Conservation (phyloP, 1,284 basidiomycete species). For the Microbotryum scabiosae region DNA sequence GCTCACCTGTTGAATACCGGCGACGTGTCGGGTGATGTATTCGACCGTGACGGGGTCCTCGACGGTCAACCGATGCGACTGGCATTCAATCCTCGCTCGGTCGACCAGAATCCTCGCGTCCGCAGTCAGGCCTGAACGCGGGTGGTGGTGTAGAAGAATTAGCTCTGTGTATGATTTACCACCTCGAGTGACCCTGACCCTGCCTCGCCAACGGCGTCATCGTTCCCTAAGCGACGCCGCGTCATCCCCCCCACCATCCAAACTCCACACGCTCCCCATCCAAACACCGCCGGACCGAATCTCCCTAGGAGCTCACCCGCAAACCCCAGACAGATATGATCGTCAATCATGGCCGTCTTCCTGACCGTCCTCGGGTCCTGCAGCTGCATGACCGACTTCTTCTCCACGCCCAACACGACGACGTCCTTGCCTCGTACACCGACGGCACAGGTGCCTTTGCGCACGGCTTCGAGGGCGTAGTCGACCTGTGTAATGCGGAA, state of each 20-base stretch:
- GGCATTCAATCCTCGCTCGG: constrained; percentile 95
- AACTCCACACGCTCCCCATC: no score
- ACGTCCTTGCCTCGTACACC: constrained; percentile 91
- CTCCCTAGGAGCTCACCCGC: no score
- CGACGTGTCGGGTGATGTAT: constrained; percentile 96
- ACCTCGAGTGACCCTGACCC: background rate
- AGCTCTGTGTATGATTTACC: constrained; percentile 10
- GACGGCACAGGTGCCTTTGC: constrained; percentile 95
- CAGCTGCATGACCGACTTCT: constrained; percentile 87
- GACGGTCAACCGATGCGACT: constrained; percentile 92
- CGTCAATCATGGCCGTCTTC: constrained; percentile 97
- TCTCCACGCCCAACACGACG: constrained; percentile 96
- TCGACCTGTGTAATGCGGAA: constrained; percentile 81
- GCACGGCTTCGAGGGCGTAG: constrained; percentile 93
- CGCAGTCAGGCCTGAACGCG: constrained; percentile 72
- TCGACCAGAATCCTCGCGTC: constrained; percentile 97
- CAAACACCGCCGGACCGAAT: no score
- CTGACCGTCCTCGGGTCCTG: constrained; percentile 96
- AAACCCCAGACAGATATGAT: constrained; percentile 95
- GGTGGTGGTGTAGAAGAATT: constrained; percentile 2
- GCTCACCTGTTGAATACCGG: constrained; percentile 92
- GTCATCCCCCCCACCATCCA: no score
- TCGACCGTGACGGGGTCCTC: constrained; percentile 98
- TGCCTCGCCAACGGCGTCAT: no score
- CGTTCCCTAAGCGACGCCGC: no score